phyloP scores from a whole-genome alignment of 129 eudicot species.

The Erigeron canadensis region DNA sequence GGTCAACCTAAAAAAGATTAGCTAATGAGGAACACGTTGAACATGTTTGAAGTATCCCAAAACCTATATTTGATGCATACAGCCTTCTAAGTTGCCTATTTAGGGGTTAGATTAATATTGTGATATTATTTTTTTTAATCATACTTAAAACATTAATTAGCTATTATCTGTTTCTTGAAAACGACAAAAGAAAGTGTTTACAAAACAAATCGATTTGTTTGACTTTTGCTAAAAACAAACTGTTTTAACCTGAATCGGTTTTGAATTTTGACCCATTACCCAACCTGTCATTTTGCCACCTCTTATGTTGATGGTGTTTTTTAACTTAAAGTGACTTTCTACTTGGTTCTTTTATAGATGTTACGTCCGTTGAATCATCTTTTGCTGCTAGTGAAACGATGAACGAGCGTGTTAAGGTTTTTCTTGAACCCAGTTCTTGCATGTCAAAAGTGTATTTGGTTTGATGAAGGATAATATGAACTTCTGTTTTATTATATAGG shows the following conservation, averaged over 20 bases:
- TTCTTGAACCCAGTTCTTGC: constrained; percentile 5
- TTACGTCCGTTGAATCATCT: constrained; percentile 60
- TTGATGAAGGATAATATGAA: constrained; percentile 18
- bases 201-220: neutral
- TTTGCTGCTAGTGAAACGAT: constrained; percentile 84
- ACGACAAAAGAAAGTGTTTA: neutral
- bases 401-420: constrained; percentile 89
- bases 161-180: neutral
- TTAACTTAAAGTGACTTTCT: constrained; percentile 7
- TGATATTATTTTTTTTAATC: neutral
- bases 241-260: neutral
- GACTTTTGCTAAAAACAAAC: neutral
- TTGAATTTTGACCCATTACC: neutral
- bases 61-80: neutral
- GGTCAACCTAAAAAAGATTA: neutral
- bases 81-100: neutral
- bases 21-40: neutral
- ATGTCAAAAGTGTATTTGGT: neutral
- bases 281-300: neutral
- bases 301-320: neutral
- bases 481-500: constrained; percentile 40
- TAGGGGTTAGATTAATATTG: neutral
- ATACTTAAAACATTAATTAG: neutral
- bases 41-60: neutral
- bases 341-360: constrained; percentile 39